These are phyloP conservation scores for Pyrenochaeta sp. DNA, from an alignment of 2,329 filamentous ascomycete genomes.

Conservation along the genomic window DNA sequence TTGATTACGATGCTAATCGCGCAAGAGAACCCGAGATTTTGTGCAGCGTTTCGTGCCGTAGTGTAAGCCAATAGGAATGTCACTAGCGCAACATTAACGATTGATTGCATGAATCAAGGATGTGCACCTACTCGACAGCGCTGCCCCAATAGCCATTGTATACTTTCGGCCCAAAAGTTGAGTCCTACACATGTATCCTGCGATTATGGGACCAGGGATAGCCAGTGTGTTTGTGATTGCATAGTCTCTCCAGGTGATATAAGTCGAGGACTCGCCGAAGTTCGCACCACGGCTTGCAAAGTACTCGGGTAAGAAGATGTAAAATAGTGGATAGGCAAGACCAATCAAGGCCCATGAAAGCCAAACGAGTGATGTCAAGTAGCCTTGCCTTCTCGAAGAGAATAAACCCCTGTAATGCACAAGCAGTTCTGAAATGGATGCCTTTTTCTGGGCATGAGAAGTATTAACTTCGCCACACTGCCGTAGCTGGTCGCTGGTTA, in stretches of 20 bases:
- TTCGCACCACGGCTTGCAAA: constrained; percentile 18
- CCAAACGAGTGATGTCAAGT: constrained; percentile 29
- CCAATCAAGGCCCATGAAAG: constrained; percentile 32
- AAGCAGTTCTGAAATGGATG: constrained; percentile 22
- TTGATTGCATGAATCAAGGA: no score
- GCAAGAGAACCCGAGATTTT: constrained; percentile 27
- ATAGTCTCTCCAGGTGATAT: constrained; percentile 26
- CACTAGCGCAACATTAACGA: no score
- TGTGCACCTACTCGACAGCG: no score
- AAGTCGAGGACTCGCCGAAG: constrained; percentile 10
- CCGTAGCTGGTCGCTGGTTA: constrained; percentile 22
- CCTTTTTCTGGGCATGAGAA: constrained; percentile 29
- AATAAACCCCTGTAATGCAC: constrained; percentile 33
- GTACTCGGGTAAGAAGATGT: constrained; percentile 24
- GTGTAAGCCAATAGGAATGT: no score
- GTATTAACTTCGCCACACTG: constrained; percentile 26
- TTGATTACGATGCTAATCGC: no score
- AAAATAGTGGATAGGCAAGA: constrained; percentile 20
- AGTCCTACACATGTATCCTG: constrained; percentile 25
- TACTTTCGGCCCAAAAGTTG: constrained; percentile 27
- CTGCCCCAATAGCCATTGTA: constrained; percentile 29
- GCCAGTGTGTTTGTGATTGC: constrained; percentile 22
- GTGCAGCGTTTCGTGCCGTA: constrained; percentile 30
- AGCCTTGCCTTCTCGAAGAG: constrained; percentile 23
- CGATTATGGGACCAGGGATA: constrained; percentile 18